Base-by-base conservation (phyloP, 2,329 filamentous ascomycete species). In the Talaromyces sp. region DNA sequence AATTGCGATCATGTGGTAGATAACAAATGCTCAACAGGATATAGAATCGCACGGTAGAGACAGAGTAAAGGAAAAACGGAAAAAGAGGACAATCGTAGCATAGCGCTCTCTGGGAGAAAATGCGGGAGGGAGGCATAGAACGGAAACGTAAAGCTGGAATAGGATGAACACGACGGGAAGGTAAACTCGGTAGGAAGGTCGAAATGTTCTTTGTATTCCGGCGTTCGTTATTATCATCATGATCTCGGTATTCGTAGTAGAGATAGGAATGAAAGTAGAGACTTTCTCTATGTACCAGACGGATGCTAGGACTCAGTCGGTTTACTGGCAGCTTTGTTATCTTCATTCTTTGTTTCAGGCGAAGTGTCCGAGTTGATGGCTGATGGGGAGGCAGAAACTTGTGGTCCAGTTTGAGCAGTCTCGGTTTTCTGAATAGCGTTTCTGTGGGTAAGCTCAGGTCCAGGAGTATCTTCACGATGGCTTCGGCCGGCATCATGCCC, bases 401-500 rank as follows among this genome's bases (percentile, higher is more conserved):
- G 67, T 36, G 67, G 53, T 28, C 59, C 61, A 48, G 39, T 33
- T 13, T 55, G 25, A 45, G 52, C 60, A 57, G 57, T 58, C 54
- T 58, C 59, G 40, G 60, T 57, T 31, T 65, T 58, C 60, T 67
- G 62, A 39, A 65, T 56, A 37, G 64, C 56, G 45, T 60, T 61
- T 54, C 66, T 64, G 60, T 68, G 66, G 63, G 72, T 71, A 56
- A 66, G 64, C 62, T 77, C 75, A 13, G 80, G 80, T 33, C 75
- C 80, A 39, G 80, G 79, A 43, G 80, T 82, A 48, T 74, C 78
- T 70, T 81, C 80, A 59, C 79, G 75, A 58, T 77, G 73, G 60
- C 70, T 75, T 61, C 78, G 50, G 25, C n/a, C 21, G 52, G 55
- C 51, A 28, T 58, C 56, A 56, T 56, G 70, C 54, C 65, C 65